phyloP scores from a whole-genome alignment of 2,329 filamentous ascomycete species.

The Allantophomopsis lycopodina region DNA sequence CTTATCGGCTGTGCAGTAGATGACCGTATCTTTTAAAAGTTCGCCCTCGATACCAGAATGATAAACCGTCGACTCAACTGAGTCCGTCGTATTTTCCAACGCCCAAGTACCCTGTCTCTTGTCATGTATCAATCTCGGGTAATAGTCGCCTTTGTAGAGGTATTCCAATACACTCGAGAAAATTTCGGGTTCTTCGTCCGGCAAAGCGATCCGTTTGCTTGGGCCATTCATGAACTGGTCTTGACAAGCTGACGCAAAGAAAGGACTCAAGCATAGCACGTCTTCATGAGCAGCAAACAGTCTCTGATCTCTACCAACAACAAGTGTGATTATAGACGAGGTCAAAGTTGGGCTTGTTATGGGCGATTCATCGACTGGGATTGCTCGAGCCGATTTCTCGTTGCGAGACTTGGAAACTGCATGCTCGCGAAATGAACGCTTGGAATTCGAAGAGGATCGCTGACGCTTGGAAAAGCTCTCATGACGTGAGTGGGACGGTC shows the following conservation, averaged over 20 bases:
- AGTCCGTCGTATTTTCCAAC: conserved; percentile 59
- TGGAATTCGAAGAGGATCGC: conserved; percentile 11
- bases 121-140: conserved; percentile 76
- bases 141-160: conserved; percentile 80
- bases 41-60: conserved; percentile 60
- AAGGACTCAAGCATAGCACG: conserved; percentile 64
- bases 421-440: conserved; percentile 19
- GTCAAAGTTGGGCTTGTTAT: conserved; percentile 26
- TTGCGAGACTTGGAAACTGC: conserved; percentile 18
- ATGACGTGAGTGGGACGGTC: conserved; percentile 11
- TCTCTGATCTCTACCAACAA: conserved; percentile 68
- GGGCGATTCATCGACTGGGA: conserved; percentile 10
- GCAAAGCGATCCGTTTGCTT: conserved; percentile 63
- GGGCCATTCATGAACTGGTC: conserved; percentile 46
- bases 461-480: conserved; percentile 17
- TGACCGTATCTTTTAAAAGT: conserved; percentile 80
- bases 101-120: conserved; percentile 79
- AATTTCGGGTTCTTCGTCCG: conserved; percentile 78
- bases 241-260: conserved; percentile 55
- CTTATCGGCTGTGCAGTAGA: conserved; percentile 86
- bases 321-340: conserved; percentile 65
- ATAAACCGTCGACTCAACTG: conserved; percentile 65
- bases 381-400: conserved; percentile 14
- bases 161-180: conserved; percentile 86
- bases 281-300: conserved; percentile 90